Percentiles rank a stretch among this genome's conserved stretches.
These are phyloP conservation scores for Neonectria sp. DNA, from an alignment of 2,329 filamentous ascomycete species.

Conservation along the genomic window DNA sequence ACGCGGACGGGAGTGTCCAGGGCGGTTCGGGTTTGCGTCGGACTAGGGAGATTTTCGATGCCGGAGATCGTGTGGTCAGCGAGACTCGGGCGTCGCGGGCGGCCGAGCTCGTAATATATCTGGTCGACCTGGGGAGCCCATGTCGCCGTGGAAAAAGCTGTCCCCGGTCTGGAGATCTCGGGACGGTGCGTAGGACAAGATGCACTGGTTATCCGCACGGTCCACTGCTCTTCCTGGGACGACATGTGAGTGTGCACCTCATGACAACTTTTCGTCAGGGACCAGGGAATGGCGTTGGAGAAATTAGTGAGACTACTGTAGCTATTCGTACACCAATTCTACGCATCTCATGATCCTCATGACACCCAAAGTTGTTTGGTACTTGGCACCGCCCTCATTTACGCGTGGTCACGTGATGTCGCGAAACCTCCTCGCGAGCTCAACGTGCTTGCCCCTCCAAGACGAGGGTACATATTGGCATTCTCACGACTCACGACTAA, in stretches of 20 bases:
- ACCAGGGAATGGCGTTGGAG: background rate
- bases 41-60: constrained; percentile 7
- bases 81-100: constrained; percentile 34
- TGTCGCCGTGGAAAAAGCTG: constrained; percentile 33
- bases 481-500: constrained; percentile 9
- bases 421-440: constrained; percentile 31
- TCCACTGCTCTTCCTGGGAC: background rate
- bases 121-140: constrained; percentile 26
- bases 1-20: constrained; percentile 36
- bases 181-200: constrained; percentile 32
- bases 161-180: constrained; percentile 15
- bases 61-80: constrained; percentile 9
- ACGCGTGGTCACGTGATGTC: constrained; percentile 51
- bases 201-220: constrained; percentile 38
- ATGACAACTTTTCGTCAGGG: background rate
- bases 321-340: background rate
- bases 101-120: constrained; percentile 40
- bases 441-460: constrained; percentile 15
- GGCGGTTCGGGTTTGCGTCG: constrained; percentile 32
- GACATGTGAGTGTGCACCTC: background rate
- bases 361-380: background rate
- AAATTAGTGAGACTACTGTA: too few species aligned
- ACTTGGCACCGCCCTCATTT: constrained; percentile 13
- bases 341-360: background rate
- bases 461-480: constrained; percentile 9